Conservation (phyloP, 2,329 filamentous ascomycete species). For the Sclerotinia borealis region DNA sequence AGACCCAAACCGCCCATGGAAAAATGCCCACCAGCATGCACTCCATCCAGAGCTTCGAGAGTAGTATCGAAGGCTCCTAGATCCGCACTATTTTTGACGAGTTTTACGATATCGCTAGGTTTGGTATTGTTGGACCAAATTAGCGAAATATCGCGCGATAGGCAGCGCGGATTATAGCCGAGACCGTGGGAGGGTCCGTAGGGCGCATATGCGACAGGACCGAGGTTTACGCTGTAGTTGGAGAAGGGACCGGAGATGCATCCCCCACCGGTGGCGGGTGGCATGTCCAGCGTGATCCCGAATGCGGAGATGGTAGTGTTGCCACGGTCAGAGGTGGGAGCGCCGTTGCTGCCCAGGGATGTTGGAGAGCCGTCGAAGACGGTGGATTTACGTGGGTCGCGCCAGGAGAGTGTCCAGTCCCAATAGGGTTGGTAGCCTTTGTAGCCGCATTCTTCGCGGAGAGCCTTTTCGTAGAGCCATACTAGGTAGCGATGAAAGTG, state of each 20-base stretch:
- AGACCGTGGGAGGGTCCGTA: not conserved
- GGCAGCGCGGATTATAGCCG: slow-evolving; percentile 4
- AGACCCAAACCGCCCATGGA: not conserved
- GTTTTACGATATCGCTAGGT: not conserved
- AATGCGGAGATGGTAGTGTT: slow-evolving; percentile 26
- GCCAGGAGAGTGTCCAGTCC: slow-evolving; percentile 1
- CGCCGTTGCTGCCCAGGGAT: slow-evolving; percentile 45
- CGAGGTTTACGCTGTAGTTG: slow-evolving; percentile 1
- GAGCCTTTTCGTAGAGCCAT: slow-evolving; percentile 38
- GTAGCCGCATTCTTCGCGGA: slow-evolving; percentile 40
- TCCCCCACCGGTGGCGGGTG: slow-evolving; percentile 49
- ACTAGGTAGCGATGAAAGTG: slow-evolving; percentile 37
- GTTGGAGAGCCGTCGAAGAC: slow-evolving; percentile 50
- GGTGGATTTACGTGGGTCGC: slow-evolving; percentile 42
- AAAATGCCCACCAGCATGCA: slow-evolving; percentile 5
- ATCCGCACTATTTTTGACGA: not conserved
- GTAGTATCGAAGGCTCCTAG: not conserved
- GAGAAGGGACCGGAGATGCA: slow-evolving; percentile 31
- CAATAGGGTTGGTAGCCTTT: slow-evolving; percentile 35
- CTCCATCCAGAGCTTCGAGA: not conserved
- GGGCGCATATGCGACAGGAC: not conserved
- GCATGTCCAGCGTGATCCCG: slow-evolving; percentile 30
- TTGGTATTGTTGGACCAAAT: not conserved
- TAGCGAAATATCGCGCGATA: not conserved
- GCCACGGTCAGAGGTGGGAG: slow-evolving; percentile 26